Base-by-base conservation (phyloP, 805 yeast species). In the Lachancea kluyveri region DNA sequence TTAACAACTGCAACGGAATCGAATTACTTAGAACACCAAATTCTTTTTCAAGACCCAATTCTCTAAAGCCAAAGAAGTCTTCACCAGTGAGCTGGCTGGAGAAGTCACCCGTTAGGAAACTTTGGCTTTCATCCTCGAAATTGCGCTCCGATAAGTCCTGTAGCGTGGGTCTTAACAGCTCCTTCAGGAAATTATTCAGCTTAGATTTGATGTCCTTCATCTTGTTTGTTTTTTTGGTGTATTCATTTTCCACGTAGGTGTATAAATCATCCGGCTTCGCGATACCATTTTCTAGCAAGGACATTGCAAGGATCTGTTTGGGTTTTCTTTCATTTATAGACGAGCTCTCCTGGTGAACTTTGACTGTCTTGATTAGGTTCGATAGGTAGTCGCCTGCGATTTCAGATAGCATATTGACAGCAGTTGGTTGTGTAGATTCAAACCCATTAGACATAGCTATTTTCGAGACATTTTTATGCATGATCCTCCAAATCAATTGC, bases 41-140 rank as follows among this genome's bases (percentile, higher is more conserved):
- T 56, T 92, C 99, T 48, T 80, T 84, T 49, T 90, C 97, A 32
- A 92, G 63, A 0, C 98, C 98, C 28, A 92, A 65, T 43, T 90
- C 97, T 52, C 74, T 82, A 66, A 92, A 94, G 0, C 99, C 99
- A 62, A 94, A 94, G 69, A 88, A 92, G 60, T 92, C 99, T 48
- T 90, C 98, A 5, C 97, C 98, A 1, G 64, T 57, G 22, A 92
- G 63, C 39, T 88, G 96, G 46, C 74, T 80, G 1, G 96, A 81
- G 55, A 92, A 92, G 49, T 88, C 96, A 36, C 99, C 99, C 18
- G 92, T 82, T 43, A 90, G 60, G 53, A 88, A 92, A 57, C 90
- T 95, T 42, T 92, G 96, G 48, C 95, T 81, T 48, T 86, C 84
- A 52, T 94, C 98, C 22, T 65, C 76, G 56, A 92, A 92, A 42